Conservation (phyloP, 352 stramenopile species). For the Pythium pectinolyticum region DNA sequence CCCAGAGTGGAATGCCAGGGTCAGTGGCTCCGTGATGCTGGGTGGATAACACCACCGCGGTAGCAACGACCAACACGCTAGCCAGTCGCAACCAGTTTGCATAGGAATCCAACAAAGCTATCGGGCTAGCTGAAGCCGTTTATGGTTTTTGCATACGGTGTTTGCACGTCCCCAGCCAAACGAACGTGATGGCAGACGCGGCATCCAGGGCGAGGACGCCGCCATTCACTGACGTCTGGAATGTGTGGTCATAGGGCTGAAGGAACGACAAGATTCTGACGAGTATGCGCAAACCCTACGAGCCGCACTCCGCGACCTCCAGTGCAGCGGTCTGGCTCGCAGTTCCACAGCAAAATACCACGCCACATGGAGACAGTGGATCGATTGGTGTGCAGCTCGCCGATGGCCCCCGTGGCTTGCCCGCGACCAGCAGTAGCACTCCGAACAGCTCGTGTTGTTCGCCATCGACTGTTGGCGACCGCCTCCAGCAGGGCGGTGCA, state of each 20-base stretch:
- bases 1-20: not conserved
- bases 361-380: constrained; percentile 1
- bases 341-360: not conserved
- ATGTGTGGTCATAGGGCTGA: not conserved
- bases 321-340: not conserved
- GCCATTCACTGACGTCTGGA: not conserved
- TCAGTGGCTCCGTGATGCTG: constrained; percentile 7
- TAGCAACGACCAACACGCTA: constrained; percentile 14
- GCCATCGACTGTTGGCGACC: constrained; percentile 5
- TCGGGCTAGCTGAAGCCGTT: constrained; percentile 17
- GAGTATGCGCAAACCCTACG: not conserved
- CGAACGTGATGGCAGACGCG: constrained; percentile 17
- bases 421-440: not conserved
- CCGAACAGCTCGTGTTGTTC: constrained; percentile 8
- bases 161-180: constrained; percentile 10
- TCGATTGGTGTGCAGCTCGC: not conserved
- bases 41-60: constrained; percentile 25
- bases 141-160: constrained; percentile 24
- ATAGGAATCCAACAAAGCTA: constrained; percentile 33
- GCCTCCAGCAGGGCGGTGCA: not conserved
- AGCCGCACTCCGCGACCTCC: not conserved
- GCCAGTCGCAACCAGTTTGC: not conserved
- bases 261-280: not conserved
- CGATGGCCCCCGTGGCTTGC: not conserved
- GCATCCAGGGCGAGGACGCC: constrained; percentile 18